Percentiles rank a stretch among this genome's conserved stretches.
phyloP scores from a whole-genome alignment of 78 protist species.

The Creolimax fragrantissima region DNA sequence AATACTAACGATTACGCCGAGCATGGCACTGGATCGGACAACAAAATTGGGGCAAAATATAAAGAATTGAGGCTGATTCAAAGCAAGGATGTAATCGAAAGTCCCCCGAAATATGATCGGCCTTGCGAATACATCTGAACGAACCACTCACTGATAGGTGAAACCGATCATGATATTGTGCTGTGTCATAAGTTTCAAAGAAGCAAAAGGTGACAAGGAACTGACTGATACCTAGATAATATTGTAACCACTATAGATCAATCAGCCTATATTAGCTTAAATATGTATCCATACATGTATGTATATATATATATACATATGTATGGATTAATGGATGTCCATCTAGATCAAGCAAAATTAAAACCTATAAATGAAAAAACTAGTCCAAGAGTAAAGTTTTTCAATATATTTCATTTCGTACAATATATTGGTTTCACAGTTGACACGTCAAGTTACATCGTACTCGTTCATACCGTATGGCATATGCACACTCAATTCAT shows the following conservation, averaged over 20 bases:
- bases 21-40: neutral
- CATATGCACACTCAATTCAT: neutral
- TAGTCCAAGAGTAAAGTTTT: neutral
- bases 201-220: neutral
- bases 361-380: neutral
- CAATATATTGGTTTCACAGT: too few relatives aligned
- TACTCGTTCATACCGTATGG: neutral
- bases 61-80: slow-evolving; percentile 10
- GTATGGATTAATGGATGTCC: neutral
- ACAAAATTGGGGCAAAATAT: neutral
- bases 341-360: neutral
- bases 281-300: neutral
- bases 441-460: too few relatives aligned
- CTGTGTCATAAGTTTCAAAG: neutral
- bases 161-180: neutral
- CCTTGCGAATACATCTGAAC: neutral
- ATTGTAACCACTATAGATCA: neutral
- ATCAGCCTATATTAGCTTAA: neutral
- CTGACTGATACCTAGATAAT: neutral
- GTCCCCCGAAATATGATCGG: neutral
- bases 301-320: neutral
- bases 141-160: neutral
- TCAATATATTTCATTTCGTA: too few relatives aligned
- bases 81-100: slow-evolving; percentile 5
- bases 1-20: neutral